Conservation (phyloP, 352 stramenopile genomes). For the Globisporangium cylindrosporum region DNA sequence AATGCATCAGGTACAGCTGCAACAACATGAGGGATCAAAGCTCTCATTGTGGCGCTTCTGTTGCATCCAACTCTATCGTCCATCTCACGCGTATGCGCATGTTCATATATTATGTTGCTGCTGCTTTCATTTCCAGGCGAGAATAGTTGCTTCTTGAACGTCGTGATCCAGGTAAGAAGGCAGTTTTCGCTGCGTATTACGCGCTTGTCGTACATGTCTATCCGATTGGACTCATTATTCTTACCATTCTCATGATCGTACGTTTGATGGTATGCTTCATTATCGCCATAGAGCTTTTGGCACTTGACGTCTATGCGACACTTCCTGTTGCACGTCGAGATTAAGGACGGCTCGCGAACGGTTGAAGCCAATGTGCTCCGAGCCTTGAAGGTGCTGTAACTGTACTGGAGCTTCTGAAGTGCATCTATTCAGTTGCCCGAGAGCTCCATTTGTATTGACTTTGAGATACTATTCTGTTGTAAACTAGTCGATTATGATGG, state of each 20-base stretch:
- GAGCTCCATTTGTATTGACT: background rate
- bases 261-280: background rate
- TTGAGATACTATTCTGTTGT: background rate
- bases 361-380: constrained; percentile 78
- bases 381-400: constrained; percentile 39
- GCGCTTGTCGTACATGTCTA: background rate
- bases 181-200: background rate
- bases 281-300: constrained; percentile 74
- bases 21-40: background rate
- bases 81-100: background rate
- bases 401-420: constrained; percentile 6
- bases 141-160: constrained; percentile 91
- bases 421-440: background rate
- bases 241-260: background rate
- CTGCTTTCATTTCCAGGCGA: constrained; percentile 42
- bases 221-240: background rate
- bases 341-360: constrained; percentile 67
- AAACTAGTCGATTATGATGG: constrained; percentile 62
- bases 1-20: constrained; percentile 42
- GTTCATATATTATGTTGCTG: background rate
- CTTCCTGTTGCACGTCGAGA: constrained; percentile 82
- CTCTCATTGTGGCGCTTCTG: background rate
- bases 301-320: constrained; percentile 86
- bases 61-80: constrained; percentile 7
- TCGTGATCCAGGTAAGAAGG: constrained; percentile 62